These are phyloP conservation scores for Auriculariales sp. DNA, from an alignment of 768 basidiomycete genomes.

Conservation along the genomic window DNA sequence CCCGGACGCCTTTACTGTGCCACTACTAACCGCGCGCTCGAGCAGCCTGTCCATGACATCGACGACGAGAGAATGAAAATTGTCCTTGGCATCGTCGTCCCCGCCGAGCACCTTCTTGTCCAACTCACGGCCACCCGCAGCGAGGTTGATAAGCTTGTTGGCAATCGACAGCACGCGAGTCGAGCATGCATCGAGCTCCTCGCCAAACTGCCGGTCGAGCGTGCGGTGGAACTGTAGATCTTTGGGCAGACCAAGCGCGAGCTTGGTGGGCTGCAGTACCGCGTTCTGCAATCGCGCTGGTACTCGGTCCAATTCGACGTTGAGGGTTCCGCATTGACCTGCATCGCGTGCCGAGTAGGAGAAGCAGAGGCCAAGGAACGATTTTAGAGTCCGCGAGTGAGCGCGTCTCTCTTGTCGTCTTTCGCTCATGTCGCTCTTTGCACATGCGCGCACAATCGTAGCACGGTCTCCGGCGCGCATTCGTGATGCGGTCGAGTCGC, in stretches of 20 bases:
- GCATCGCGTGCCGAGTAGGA: too few relatives aligned
- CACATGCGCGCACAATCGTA: background rate
- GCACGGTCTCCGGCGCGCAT: background rate
- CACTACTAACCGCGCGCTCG: slow-evolving; percentile 66
- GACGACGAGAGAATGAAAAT: slow-evolving; percentile 63
- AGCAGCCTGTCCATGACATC: slow-evolving; percentile 74
- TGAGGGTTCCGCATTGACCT: too few relatives aligned
- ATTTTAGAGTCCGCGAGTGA: too few relatives aligned
- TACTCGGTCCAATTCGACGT: too few relatives aligned
- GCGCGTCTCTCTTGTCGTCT: too few relatives aligned
- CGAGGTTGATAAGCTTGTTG: slow-evolving; percentile 43
- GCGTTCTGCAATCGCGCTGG: slow-evolving; percentile 42
- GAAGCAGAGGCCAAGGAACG: too few relatives aligned
- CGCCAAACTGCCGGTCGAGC: slow-evolving; percentile 55
- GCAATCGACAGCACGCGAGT: slow-evolving; percentile 49
- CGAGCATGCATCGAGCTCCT: slow-evolving; percentile 56
- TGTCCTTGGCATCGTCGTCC: slow-evolving; percentile 69
- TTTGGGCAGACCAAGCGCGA: slow-evolving; percentile 43
- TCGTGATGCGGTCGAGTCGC: background rate
- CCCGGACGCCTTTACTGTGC: too few relatives aligned
- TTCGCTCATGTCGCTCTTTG: too few relatives aligned
- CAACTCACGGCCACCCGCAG: slow-evolving; percentile 48
- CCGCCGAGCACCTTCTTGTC: slow-evolving; percentile 57
- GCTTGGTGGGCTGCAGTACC: slow-evolving; percentile 49
- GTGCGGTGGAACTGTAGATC: slow-evolving; percentile 88